Evolutionary conservation across 2,329 filamentous ascomycete genomes (phyloP).

Genomic region (Tricladium varicosporioides): DNA sequence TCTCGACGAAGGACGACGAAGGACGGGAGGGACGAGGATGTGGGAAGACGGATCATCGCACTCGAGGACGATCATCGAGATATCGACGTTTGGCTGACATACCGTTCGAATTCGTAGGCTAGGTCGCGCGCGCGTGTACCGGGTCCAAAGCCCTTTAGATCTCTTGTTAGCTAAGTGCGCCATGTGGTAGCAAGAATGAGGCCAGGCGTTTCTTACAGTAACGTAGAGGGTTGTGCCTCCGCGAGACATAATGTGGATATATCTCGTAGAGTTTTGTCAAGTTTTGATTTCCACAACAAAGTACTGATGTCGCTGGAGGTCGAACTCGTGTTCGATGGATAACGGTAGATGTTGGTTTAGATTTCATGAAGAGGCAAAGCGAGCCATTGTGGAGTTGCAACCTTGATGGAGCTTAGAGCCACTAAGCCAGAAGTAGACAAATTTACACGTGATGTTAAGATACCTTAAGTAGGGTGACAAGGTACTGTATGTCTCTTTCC

Average conservation of each 20-base stretch:
- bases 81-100: conserved; percentile 65
- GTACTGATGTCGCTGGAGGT: neutral
- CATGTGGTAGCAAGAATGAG: conserved; percentile 8
- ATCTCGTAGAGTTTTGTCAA: neutral
- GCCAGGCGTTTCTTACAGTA: conserved; percentile 47
- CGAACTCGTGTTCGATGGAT: neutral
- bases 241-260: conserved; percentile 71
- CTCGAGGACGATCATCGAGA: conserved; percentile 40
- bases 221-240: conserved; percentile 95
- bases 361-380: neutral
- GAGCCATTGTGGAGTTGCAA: neutral
- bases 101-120: conserved; percentile 99
- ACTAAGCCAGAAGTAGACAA: neutral
- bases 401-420: neutral
- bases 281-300: neutral
- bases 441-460: neutral
- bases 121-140: conserved; percentile 98
- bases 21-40: conserved; percentile 30
- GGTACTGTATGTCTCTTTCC: neutral
- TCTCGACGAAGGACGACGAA: conserved; percentile 39
- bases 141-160: conserved; percentile 79
- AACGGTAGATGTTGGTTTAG: neutral
- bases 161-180: conserved; percentile 12
- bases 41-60: conserved; percentile 33
- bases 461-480: neutral